A percentile compares a stretch with the other conserved stretches of the same genome.
phyloP scores from a whole-genome alignment of 2,329 filamentous ascomycete species.

The Fusarium stilboides region DNA sequence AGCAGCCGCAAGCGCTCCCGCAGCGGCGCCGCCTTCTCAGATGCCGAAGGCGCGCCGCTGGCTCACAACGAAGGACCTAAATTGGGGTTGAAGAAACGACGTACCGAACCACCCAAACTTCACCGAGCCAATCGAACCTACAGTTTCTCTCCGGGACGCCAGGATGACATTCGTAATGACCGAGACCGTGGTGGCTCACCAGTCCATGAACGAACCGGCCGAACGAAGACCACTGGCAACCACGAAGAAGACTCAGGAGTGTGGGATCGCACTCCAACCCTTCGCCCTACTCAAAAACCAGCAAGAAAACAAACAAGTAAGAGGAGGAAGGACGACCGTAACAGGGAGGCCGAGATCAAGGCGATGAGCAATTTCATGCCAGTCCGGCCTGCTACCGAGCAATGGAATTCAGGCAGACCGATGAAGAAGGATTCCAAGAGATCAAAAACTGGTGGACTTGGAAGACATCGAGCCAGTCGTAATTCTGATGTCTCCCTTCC shows the following conservation, averaged over 20 bases:
- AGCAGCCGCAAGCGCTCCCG: constrained; percentile 74
- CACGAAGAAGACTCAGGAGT: constrained; percentile 29
- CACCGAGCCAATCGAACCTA: constrained; percentile 66
- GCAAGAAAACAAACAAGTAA: constrained; percentile 80
- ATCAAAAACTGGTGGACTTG: constrained; percentile 67
- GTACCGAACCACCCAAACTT: constrained; percentile 64
- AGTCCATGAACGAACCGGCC: constrained; percentile 44
- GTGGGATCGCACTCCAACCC: constrained; percentile 61
- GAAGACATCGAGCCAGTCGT: constrained; percentile 71
- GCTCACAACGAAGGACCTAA: constrained; percentile 55
- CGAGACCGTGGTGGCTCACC: constrained; percentile 37
- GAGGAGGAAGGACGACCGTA: constrained; percentile 80
- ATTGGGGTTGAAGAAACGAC: constrained; percentile 59
- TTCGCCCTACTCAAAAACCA: constrained; percentile 74
- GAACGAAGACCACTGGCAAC: constrained; percentile 29
- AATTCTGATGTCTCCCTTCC: constrained; percentile 83
- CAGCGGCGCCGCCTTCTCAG: constrained; percentile 68
- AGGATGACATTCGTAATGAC: constrained; percentile 67
- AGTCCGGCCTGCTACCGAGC: constrained; percentile 72
- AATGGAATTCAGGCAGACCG: constrained; percentile 72
- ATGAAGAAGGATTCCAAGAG: constrained; percentile 77
- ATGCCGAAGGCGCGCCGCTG: constrained; percentile 62
- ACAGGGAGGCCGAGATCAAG: constrained; percentile 89
- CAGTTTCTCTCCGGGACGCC: constrained; percentile 74
- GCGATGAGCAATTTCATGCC: constrained; percentile 83